A percentile compares a stretch with the other conserved stretches of the same genome.
Evolutionary conservation across 768 basidiomycete species (phyloP).

Genomic region (Boletus sp.): DNA sequence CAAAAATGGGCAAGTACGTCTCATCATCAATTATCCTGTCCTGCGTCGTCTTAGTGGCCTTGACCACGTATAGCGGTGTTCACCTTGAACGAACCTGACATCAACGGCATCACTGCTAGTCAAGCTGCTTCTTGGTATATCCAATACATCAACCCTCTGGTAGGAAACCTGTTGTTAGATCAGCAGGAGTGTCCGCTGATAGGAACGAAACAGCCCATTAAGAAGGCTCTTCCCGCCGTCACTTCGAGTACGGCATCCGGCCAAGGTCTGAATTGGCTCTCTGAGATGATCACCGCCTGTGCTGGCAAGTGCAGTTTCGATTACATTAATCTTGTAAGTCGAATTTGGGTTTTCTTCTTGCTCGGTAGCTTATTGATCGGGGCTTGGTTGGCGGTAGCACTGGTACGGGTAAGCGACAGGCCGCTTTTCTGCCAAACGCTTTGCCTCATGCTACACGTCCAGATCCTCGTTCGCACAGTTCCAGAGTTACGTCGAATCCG

Average conservation of each 20-base stretch:
- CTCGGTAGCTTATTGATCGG: neutral
- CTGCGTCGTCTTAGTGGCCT: neutral
- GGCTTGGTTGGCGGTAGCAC: conserved; percentile 10
- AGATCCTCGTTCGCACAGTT: conserved; percentile 30
- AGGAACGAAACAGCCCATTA: conserved; percentile 25
- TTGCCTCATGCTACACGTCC: conserved; percentile 4
- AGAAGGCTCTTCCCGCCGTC: conserved; percentile 38
- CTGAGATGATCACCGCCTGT: conserved; percentile 34
- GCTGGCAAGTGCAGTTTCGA: conserved; percentile 34
- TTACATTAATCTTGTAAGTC: conserved; percentile 34
- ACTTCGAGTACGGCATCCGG: conserved; percentile 32
- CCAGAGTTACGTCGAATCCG: conserved; percentile 25
- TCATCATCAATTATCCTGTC: neutral
- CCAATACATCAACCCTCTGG: conserved; percentile 35
- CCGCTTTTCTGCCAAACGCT: neutral
- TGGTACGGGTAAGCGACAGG: conserved; percentile 27
- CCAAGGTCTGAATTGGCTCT: conserved; percentile 35
- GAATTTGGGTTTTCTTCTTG: neutral
- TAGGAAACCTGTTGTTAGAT: conserved; percentile 11
- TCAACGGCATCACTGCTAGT: conserved; percentile 26
- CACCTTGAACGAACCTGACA: conserved; percentile 37
- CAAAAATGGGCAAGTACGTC: conserved; percentile 33
- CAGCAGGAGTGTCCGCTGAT: neutral
- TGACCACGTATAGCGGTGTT: conserved; percentile 25
- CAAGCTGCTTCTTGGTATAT: conserved; percentile 37